Evolutionary conservation across 164 flowering plant genomes (phyloP).

Genomic region (Magnolia kwangsiensis): DNA sequence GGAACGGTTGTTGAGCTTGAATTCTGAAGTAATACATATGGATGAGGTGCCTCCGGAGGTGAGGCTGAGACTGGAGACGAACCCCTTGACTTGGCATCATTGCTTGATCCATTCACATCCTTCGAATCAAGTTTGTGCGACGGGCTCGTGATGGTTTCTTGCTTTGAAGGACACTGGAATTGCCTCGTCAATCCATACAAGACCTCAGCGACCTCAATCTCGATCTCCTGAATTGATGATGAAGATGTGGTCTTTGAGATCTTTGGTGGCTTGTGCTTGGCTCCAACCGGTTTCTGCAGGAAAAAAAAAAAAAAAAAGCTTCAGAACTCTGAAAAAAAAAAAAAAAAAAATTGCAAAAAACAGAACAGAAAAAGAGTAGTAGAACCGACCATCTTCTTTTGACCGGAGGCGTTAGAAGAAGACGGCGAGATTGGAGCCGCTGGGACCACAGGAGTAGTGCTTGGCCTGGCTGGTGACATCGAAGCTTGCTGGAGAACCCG

Average conservation of each 20-base stretch:
- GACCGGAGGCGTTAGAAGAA: slow-evolving; percentile 50
- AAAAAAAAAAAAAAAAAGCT: slow-evolving; percentile 4
- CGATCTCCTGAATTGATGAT: slow-evolving; percentile 76
- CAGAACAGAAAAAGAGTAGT: not conserved
- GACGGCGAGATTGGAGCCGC: slow-evolving; percentile 58
- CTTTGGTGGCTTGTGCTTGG: slow-evolving; percentile 60
- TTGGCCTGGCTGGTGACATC: slow-evolving; percentile 68
- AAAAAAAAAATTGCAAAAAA: not conserved
- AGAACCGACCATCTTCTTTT: slow-evolving; percentile 63
- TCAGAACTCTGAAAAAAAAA: not conserved
- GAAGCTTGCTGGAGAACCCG: slow-evolving; percentile 62
- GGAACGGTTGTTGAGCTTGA: slow-evolving; percentile 34
- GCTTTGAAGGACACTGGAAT: slow-evolving; percentile 61
- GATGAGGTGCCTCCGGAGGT: slow-evolving; percentile 26
- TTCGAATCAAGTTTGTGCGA: slow-evolving; percentile 32
- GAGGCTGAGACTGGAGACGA: slow-evolving; percentile 65
- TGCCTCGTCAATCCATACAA: slow-evolving; percentile 83
- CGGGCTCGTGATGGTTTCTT: slow-evolving; percentile 30
- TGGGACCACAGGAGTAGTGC: slow-evolving; percentile 23
- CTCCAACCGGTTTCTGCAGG: slow-evolving; percentile 63
- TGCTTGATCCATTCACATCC: slow-evolving; percentile 40
- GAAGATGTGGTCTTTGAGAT: slow-evolving; percentile 45
- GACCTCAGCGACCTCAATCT: slow-evolving; percentile 97
- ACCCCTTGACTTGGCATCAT: slow-evolving; percentile 57
- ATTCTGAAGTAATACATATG: slow-evolving; percentile 26